Percentiles rank a stretch among this genome's conserved stretches.
Conservation (phyloP, 306 rosid genomes). For the Herpetospermum pedunculosum region DNA sequence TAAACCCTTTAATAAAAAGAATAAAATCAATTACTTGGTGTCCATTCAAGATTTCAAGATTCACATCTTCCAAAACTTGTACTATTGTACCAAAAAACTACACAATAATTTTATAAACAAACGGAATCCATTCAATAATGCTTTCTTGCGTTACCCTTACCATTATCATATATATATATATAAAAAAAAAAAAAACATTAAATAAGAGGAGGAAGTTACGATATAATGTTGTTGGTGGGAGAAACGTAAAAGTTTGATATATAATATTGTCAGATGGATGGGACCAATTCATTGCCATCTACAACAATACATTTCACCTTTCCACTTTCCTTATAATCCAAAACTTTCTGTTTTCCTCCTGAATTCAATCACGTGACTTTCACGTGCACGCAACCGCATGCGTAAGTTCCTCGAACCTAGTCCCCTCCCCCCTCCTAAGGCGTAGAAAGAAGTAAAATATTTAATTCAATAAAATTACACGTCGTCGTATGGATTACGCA, state of each 20-base stretch:
- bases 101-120: background rate
- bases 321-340: background rate
- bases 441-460: too few species aligned
- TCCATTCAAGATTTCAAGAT: background rate
- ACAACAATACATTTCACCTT: background rate
- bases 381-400: background rate
- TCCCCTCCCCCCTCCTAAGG: too few species aligned
- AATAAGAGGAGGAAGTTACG: background rate
- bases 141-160: background rate
- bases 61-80: background rate
- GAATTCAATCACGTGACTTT: background rate
- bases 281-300: background rate
- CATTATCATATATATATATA: too few species aligned
- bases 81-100: background rate
- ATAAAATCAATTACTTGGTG: too few species aligned
- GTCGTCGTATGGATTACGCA: conserved; percentile 9
- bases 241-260: background rate
- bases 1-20: too few species aligned
- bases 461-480: too few species aligned
- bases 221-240: background rate
- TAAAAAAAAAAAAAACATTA: too few species aligned
- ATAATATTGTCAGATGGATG: background rate
- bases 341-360: background rate
- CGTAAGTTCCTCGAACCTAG: background rate
- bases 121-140: background rate